Base-by-base conservation (phyloP, 1,284 basidiomycete genomes). In the Vanrija sp. region DNA sequence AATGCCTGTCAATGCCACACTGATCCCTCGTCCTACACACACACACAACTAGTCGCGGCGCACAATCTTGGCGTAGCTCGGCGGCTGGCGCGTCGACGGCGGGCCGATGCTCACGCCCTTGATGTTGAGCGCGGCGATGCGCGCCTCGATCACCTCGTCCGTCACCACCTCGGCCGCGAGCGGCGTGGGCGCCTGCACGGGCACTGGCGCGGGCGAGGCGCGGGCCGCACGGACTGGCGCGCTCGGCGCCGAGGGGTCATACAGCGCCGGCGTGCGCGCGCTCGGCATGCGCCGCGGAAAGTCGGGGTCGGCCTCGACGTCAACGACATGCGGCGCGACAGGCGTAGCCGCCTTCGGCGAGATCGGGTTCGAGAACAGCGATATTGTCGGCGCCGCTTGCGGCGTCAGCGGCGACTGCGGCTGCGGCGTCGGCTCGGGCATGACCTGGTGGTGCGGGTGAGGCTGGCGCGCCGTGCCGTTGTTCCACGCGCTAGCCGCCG, bases 41-140 rank as follows among this genome's bases (percentile, higher is more conserved):
- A 34, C 18, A 42, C 39, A 18, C 40, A 42, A 5, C 52, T 62
- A 71, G 47, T 75, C 73, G 51, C 71, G 53, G 44, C 69, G 55
- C n/a, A 73, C 69, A 26, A 73, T 65, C 60, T 72, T 73, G 34
- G 73, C 73, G 62, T 75, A 75, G 46, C 65, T 68, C 28, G 69
- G 64, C 42, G 61, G 60, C 18, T 50, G 47, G 9, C 26, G 25
- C 6, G 42, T 46, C 6, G 62, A 55, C 3, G 62, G 68, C 26
- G 34, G 38, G 26, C 64, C 69, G 44, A 65, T 67, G 47, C 48
- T 52, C 8, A 73, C 65, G 10, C 69, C 68, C 40, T 64, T 68
- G 48, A 74, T 43, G 38, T 52, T 64, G n/a, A 74, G 52, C 8
- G 66, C 67, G 15, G 65, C 65, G 25, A 74, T 48, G 38, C 64